Evolutionary conservation across 2,329 filamentous ascomycete species (phyloP).

Genomic region (Cercospora sp.): DNA sequence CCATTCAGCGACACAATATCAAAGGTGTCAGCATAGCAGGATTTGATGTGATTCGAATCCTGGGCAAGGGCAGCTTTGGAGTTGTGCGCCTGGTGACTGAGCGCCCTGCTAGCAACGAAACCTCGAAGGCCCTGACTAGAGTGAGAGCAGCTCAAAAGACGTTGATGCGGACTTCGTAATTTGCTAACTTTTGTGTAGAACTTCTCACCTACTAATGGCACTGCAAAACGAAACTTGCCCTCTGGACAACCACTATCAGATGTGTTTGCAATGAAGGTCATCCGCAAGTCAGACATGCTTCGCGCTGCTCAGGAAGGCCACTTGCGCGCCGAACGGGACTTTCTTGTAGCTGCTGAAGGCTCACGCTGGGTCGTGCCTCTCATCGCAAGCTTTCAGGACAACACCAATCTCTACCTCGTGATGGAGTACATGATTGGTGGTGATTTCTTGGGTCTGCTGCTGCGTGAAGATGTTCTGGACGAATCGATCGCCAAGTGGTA

Average conservation of each 20-base stretch:
- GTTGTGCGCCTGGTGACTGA: slow-evolving; percentile 84
- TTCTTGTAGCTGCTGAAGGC: slow-evolving; percentile 83
- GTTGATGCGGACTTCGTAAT: background rate
- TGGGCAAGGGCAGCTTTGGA: slow-evolving; percentile 94
- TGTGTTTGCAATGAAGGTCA: slow-evolving; percentile 96
- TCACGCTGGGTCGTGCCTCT: slow-evolving; percentile 88
- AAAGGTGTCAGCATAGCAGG: slow-evolving; percentile 58
- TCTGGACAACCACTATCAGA: slow-evolving; percentile 48
- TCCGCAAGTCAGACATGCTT: slow-evolving; percentile 90
- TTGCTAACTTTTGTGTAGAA: slow-evolving; percentile 4
- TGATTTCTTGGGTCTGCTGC: slow-evolving; percentile 83
- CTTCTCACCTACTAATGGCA: slow-evolving; percentile 31
- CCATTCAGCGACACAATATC: slow-evolving; percentile 49
- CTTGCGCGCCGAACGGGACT: slow-evolving; percentile 85
- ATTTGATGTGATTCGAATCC: slow-evolving; percentile 78
- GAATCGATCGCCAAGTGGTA: slow-evolving; percentile 83
- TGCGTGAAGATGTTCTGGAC: slow-evolving; percentile 78
- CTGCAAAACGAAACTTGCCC: slow-evolving; percentile 31
- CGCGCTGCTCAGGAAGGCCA: slow-evolving; percentile 90
- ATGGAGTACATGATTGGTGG: slow-evolving; percentile 99
- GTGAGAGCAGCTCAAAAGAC: background rate
- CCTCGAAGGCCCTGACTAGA: background rate
- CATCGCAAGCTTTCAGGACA: slow-evolving; percentile 85
- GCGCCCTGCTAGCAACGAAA: slow-evolving; percentile 17
- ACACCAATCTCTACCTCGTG: slow-evolving; percentile 79